phyloP scores from a whole-genome alignment of 768 basidiomycete species.

The Postia placenta region DNA sequence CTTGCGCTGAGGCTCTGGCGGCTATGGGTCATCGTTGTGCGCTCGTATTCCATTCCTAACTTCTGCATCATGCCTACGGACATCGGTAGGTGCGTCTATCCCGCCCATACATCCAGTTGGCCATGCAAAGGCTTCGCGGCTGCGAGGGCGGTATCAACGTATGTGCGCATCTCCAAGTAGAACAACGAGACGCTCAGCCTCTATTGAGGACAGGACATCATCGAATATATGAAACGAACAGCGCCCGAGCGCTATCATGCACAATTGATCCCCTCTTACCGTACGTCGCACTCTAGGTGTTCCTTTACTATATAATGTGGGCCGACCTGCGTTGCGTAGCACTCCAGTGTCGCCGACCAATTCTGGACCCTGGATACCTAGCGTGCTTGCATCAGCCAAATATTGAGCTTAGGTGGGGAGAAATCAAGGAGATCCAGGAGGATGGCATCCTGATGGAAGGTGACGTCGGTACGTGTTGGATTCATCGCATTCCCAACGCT shows the following conservation, averaged over 20 bases:
- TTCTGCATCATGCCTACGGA: neutral
- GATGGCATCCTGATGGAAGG: constrained; percentile 19
- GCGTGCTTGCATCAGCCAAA: constrained; percentile 23
- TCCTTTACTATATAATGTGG: neutral
- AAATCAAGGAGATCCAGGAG: constrained; percentile 12
- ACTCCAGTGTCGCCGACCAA: constrained; percentile 23
- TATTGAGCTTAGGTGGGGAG: constrained; percentile 20
- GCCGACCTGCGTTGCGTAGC: constrained; percentile 9
- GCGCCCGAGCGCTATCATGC: constrained; percentile 26
- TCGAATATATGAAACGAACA: constrained; percentile 13
- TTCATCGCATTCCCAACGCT: no score
- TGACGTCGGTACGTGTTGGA: no score
- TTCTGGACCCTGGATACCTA: constrained; percentile 29
- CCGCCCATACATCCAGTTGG: neutral
- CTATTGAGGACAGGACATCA: neutral
- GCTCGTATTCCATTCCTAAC: neutral
- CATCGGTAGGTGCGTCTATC: neutral
- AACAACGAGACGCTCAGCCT: neutral
- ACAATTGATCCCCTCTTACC: constrained; percentile 23
- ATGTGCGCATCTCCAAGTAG: neutral
- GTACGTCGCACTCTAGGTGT: constrained; percentile 9
- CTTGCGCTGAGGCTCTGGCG: neutral
- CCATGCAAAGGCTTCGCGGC: neutral
- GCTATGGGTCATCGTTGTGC: neutral
- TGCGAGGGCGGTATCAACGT: neutral